A percentile compares a stretch with the other conserved stretches of the same genome.
phyloP scores from a whole-genome alignment of 306 rosid species.

The Glycine tomentella region DNA sequence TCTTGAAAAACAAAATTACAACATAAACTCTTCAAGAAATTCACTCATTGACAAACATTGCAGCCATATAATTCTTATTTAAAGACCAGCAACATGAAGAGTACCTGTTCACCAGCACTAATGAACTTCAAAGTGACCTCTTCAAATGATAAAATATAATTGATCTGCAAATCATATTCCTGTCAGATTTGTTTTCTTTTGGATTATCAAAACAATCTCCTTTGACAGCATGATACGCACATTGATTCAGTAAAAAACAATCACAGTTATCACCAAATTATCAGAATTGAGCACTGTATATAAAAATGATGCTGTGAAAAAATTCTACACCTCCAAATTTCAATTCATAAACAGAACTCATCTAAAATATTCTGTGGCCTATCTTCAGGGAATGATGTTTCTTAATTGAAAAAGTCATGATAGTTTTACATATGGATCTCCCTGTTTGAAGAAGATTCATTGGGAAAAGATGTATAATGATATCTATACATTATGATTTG shows the following conservation, averaged over 20 bases:
- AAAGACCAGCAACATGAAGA: no score
- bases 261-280: conserved; percentile 16
- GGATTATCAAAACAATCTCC: background rate
- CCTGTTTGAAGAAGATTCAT: no score
- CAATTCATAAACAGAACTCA: conserved; percentile 1
- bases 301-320: background rate
- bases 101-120: no score
- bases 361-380: conserved; percentile 16
- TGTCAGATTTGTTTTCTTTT: background rate
- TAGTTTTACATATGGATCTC: background rate
- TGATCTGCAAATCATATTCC: no score
- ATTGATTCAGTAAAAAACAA: conserved; percentile 15
- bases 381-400: background rate
- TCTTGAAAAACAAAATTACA: no score
- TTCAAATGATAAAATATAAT: no score
- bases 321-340: conserved; percentile 13
- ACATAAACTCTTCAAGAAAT: no score
- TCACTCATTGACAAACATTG: no score
- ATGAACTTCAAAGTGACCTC: no score
- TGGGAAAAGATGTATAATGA: no score
- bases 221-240: background rate
- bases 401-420: background rate
- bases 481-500: no score
- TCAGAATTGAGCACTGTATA: background rate
- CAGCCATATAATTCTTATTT: no score